Percentiles rank a stretch among this genome's conserved stretches.
phyloP scores from a whole-genome alignment of 1,284 basidiomycete genomes.

The Baeospora myosura region DNA sequence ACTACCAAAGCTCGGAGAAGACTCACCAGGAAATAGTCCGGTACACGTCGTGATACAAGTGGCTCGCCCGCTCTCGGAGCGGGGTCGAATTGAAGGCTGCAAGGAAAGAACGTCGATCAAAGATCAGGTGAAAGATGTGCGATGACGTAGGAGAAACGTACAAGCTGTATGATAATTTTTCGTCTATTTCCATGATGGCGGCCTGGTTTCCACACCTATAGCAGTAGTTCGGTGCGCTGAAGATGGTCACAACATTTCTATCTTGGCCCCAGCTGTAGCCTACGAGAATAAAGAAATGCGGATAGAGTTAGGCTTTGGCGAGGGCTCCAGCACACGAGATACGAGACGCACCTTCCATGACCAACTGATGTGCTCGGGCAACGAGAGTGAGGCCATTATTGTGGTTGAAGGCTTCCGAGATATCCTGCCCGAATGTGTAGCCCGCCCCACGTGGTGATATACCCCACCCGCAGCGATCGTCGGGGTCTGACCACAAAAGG shows the following conservation, averaged over 20 bases:
- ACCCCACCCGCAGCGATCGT: constrained; percentile 99
- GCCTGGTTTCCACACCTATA: constrained; percentile 99
- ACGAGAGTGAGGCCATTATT: constrained; percentile 98
- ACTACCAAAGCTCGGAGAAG: background rate
- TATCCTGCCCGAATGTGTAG: constrained; percentile 99
- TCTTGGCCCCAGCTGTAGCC: constrained; percentile 98
- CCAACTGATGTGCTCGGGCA: constrained; percentile 91
- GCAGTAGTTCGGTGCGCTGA: constrained; percentile 98
- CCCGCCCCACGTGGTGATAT: constrained; percentile 98
- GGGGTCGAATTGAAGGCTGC: constrained; percentile 97
- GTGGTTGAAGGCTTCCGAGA: constrained; percentile 96
- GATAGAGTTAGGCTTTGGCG: constrained; percentile 1
- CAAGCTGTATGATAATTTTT: constrained; percentile 95
- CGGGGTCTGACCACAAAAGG: constrained; percentile 97
- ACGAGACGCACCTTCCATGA: constrained; percentile 83
- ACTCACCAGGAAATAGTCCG: constrained; percentile 90
- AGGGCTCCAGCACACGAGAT: background rate
- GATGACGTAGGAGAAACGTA: constrained; percentile 31
- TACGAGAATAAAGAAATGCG: constrained; percentile 20
- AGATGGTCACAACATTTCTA: constrained; percentile 99
- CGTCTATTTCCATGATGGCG: constrained; percentile 99
- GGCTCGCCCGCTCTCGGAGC: constrained; percentile 97
- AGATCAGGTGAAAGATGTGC: constrained; percentile 4
- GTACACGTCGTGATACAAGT: constrained; percentile 94
- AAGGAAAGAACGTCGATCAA: constrained; percentile 10